A percentile compares a stretch with the other conserved stretches of the same genome.
Evolutionary conservation across 495 filamentous ascomycete species (phyloP).

Genomic region (Podospora sp.): DNA sequence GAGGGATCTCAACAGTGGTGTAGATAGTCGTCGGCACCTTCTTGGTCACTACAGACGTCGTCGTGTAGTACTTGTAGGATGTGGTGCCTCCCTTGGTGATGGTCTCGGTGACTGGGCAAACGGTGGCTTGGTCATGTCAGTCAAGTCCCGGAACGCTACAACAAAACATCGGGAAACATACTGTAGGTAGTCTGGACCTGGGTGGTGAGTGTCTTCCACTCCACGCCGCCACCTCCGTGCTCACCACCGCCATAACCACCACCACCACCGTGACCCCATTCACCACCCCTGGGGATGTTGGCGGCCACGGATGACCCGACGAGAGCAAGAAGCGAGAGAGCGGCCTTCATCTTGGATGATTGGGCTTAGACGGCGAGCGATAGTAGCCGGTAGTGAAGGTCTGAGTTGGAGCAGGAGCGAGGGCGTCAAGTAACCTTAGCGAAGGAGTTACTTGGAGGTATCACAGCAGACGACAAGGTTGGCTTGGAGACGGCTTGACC

Average conservation of each 20-base stretch:
- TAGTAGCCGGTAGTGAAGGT: slow-evolving; percentile 29
- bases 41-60: slow-evolving; percentile 42
- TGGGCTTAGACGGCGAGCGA: slow-evolving; percentile 5
- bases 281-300: slow-evolving; percentile 33
- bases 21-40: slow-evolving; percentile 32
- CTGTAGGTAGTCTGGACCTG: slow-evolving; percentile 45
- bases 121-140: slow-evolving; percentile 19
- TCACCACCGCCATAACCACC: slow-evolving; percentile 19
- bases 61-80: slow-evolving; percentile 50
- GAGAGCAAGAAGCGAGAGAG: slow-evolving; percentile 43
- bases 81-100: slow-evolving; percentile 41
- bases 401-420: slow-evolving; percentile 29
- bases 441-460: slow-evolving; percentile 46
- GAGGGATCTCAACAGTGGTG: slow-evolving; percentile 13
- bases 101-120: slow-evolving; percentile 48
- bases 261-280: not conserved
- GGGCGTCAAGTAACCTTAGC: slow-evolving; percentile 49
- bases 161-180: not conserved
- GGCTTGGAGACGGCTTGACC: slow-evolving; percentile 26
- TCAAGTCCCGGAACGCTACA: not conserved
- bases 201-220: slow-evolving; percentile 31
- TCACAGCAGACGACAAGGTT: slow-evolving; percentile 26
- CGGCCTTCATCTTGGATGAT: slow-evolving; percentile 44
- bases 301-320: slow-evolving; percentile 44
- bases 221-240: slow-evolving; percentile 35